A percentile compares a stretch with the other conserved stretches of the same genome.
These are phyloP conservation scores for Psidium guajava DNA, from an alignment of 345 rosid genomes.

Conservation along the genomic window DNA sequence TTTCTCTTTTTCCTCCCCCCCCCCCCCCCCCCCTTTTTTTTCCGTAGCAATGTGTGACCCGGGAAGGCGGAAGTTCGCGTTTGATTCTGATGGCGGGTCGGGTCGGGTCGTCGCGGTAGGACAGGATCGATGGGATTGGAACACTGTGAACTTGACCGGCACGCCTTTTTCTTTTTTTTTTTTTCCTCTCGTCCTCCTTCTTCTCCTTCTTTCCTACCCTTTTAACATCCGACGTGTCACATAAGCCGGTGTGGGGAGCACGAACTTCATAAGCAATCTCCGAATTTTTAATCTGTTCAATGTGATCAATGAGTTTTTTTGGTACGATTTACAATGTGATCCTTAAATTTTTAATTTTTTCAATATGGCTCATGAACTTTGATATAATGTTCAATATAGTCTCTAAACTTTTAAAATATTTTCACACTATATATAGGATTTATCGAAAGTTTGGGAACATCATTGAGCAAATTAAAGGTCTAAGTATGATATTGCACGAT, in stretches of 20 bases:
- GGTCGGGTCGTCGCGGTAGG: background rate
- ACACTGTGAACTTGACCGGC: background rate
- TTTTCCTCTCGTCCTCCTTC: too few relatives aligned
- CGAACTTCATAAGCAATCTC: background rate
- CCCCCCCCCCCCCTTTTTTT: too few relatives aligned
- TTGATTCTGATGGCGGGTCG: background rate
- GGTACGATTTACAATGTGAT: too few relatives aligned
- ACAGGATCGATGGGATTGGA: background rate
- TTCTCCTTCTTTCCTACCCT: background rate
- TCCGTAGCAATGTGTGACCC: too few relatives aligned
- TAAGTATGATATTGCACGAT: accelerated
- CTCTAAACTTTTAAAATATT: background rate
- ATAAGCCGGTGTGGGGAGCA: background rate
- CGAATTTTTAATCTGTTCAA: background rate
- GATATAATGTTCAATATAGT: too few relatives aligned
- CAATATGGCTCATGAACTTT: background rate
- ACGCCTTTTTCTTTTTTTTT: background rate
- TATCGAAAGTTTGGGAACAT: too few relatives aligned
- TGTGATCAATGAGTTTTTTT: too few relatives aligned
- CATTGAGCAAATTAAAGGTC: background rate
- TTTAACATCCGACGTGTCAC: background rate
- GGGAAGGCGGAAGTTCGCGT: background rate
- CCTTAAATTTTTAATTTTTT: too few relatives aligned
- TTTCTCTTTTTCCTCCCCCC: background rate
- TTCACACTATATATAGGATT: too few relatives aligned